Evolutionary conservation across 2,329 filamentous ascomycete species (phyloP).

Genomic region (Colletotrichum cuscutae): DNA sequence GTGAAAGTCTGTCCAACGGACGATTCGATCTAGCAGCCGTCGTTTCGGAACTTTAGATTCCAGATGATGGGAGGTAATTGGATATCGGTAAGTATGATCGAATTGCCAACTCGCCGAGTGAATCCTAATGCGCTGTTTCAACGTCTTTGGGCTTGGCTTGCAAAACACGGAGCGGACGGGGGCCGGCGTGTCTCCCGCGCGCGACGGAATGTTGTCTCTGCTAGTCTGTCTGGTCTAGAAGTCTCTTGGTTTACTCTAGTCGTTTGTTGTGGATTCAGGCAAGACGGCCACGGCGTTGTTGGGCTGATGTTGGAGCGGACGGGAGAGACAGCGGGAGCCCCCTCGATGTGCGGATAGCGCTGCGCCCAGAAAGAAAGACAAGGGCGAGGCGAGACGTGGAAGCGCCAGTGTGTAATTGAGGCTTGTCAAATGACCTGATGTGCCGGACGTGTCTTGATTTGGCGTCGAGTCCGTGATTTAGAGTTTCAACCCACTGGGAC

Average conservation of each 20-base stretch:
- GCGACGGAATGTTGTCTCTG: neutral
- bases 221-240: neutral
- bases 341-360: neutral
- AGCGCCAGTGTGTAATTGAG: neutral
- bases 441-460: constrained; percentile 21
- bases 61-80: neutral
- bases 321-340: neutral
- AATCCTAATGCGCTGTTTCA: neutral
- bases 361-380: constrained; percentile 10
- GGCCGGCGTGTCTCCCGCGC: neutral
- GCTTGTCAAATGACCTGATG: constrained; percentile 31
- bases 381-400: constrained; percentile 1
- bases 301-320: neutral
- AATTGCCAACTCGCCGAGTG: neutral
- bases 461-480: constrained; percentile 21
- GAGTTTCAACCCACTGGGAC: constrained; percentile 32
- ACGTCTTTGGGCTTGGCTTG: neutral
- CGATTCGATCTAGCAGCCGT: neutral
- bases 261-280: neutral
- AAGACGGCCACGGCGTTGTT: neutral
- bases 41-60: neutral
- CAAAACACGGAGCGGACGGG: neutral
- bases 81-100: neutral
- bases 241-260: neutral
- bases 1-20: neutral